These are phyloP conservation scores for Hypholoma fasciculare DNA, from an alignment of 768 basidiomycete genomes.

Conservation along the genomic window DNA sequence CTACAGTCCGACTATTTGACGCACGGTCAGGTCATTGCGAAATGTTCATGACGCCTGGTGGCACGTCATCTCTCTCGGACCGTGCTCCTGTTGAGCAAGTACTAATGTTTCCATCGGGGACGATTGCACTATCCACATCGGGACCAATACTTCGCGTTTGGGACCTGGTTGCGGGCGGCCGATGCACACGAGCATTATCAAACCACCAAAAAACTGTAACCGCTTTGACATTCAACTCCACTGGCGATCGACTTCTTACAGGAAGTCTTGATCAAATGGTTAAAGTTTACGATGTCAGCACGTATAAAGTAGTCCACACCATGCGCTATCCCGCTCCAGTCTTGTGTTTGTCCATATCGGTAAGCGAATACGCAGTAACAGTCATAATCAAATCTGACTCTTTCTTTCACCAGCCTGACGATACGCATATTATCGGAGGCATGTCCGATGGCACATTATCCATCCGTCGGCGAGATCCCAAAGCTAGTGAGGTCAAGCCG, in stretches of 20 bases:
- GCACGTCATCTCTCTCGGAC: conserved; percentile 27
- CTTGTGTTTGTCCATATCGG: conserved; percentile 88
- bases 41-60: conserved; percentile 69
- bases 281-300: conserved; percentile 95
- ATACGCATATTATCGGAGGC: conserved; percentile 95
- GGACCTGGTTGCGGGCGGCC: conserved; percentile 91
- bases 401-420: conserved; percentile 69
- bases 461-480: conserved; percentile 85
- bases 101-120: conserved; percentile 88
- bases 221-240: conserved; percentile 77
- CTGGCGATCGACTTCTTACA: conserved; percentile 77
- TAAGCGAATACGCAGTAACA: conserved; percentile 34
- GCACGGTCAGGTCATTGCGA: conserved; percentile 80
- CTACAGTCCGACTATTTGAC: conserved; percentile 87
- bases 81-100: conserved; percentile 87
- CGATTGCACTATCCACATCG: conserved; percentile 80
- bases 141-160: conserved; percentile 93
- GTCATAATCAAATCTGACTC: conserved; percentile 8
- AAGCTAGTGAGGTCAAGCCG: conserved; percentile 50
- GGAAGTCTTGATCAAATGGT: conserved; percentile 97
- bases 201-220: conserved; percentile 99
- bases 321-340: conserved; percentile 97
- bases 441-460: conserved; percentile 98
- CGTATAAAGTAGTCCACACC: conserved; percentile 95
- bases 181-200: conserved; percentile 86